Evolutionary conservation across 2,329 filamentous ascomycete genomes (phyloP).

Genomic region (Hypoxylon rubiginosum): DNA sequence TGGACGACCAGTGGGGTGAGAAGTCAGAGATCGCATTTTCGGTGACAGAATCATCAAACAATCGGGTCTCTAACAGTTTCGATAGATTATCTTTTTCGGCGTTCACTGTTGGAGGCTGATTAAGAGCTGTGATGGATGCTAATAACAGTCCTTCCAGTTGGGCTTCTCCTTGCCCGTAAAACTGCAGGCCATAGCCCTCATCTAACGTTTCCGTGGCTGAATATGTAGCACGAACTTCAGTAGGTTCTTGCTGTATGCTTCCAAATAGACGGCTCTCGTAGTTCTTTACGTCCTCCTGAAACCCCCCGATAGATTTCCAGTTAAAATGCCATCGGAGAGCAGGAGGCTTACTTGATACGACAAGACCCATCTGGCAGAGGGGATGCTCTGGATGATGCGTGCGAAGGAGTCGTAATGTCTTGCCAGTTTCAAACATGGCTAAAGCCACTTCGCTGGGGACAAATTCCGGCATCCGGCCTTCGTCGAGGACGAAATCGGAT

Average conservation of each 20-base stretch:
- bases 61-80: constrained; percentile 56
- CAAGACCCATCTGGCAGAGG: constrained; percentile 66
- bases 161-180: constrained; percentile 63
- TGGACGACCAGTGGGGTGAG: constrained; percentile 69
- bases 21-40: constrained; percentile 50
- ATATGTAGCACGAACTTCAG: not conserved
- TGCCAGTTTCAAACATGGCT: constrained; percentile 83
- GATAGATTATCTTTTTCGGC: constrained; percentile 55
- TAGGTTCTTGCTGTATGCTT: constrained; percentile 25
- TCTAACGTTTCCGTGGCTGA: constrained; percentile 16
- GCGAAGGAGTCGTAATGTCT: constrained; percentile 79
- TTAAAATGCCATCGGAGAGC: constrained; percentile 76
- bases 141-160: constrained; percentile 64
- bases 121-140: constrained; percentile 64
- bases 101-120: constrained; percentile 51
- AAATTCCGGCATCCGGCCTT: constrained; percentile 77
- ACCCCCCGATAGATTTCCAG: constrained; percentile 75
- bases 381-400: constrained; percentile 79
- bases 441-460: constrained; percentile 77
- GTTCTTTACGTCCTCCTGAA: constrained; percentile 71
- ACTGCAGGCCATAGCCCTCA: constrained; percentile 53
- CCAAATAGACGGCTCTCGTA: constrained; percentile 62
- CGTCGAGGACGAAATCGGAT: constrained; percentile 73
- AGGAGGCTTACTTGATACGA: constrained; percentile 65
- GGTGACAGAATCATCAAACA: constrained; percentile 51